Evolutionary conservation across 1,139 yeast genomes (phyloP).

Genomic region (Pichia sp.): DNA sequence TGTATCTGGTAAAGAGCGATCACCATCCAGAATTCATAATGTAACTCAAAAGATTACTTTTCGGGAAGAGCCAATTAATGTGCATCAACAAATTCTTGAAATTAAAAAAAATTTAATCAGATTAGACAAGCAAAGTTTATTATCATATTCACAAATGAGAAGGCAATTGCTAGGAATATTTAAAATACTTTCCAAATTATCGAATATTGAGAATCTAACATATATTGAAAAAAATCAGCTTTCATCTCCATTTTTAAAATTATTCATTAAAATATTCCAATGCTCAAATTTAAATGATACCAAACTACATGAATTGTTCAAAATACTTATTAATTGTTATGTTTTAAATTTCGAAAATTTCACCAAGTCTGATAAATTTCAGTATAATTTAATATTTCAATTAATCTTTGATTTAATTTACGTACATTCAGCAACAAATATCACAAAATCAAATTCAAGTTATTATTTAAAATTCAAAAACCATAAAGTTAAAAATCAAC

Average conservation of each 20-base stretch:
- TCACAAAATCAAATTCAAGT: not conserved
- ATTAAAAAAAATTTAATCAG: not conserved
- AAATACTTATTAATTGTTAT: constrained; percentile 12
- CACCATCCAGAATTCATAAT: not conserved
- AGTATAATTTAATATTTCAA: constrained; percentile 6
- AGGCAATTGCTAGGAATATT: not conserved
- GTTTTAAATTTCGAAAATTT: constrained; percentile 8
- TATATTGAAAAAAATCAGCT: constrained; percentile 2
- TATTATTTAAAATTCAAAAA: not conserved
- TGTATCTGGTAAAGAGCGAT: not conserved
- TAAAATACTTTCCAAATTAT: not conserved
- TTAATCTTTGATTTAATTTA: constrained; percentile 8
- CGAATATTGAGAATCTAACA: not conserved
- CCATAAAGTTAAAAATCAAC: constrained; percentile 8
- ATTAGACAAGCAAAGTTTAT: not conserved
- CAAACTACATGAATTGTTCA: constrained; percentile 8
- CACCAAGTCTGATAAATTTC: constrained; percentile 3
- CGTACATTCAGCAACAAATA: not conserved
- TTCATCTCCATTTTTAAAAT: constrained; percentile 5
- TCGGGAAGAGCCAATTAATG: not conserved
- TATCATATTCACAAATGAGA: not conserved
- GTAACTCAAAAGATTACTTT: too few relatives aligned
- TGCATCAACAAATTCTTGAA: not conserved
- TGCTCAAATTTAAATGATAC: constrained; percentile 2
- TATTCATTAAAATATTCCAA: constrained; percentile 3